These are phyloP conservation scores for Ambrosia artemisiifolia DNA, from an alignment of 129 eudicot genomes.

Conservation along the genomic window DNA sequence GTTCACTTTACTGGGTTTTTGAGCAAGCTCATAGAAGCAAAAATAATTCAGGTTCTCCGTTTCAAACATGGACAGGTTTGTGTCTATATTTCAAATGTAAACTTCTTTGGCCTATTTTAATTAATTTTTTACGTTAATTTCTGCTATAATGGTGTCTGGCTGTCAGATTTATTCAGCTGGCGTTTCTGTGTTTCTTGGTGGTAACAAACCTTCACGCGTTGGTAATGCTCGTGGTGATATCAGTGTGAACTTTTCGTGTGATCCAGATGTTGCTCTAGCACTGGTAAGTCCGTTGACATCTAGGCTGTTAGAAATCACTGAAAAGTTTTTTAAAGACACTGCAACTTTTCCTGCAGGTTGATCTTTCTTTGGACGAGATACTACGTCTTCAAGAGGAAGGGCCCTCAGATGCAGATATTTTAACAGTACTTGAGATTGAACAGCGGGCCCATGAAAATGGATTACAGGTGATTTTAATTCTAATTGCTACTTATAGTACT, in stretches of 20 bases:
- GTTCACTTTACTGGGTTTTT: conserved; percentile 66
- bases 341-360: conserved; percentile 51
- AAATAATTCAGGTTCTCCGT: conserved; percentile 79
- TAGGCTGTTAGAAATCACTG: not conserved
- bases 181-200: conserved; percentile 85
- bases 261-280: conserved; percentile 71
- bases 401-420: conserved; percentile 80
- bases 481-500: not conserved
- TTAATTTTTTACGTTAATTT: not conserved
- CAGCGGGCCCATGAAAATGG: conserved; percentile 98
- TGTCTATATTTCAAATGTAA: conserved; percentile 14
- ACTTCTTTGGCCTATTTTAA: not conserved
- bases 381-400: conserved; percentile 89
- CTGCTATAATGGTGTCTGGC: conserved; percentile 17
- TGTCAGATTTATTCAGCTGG: conserved; percentile 82
- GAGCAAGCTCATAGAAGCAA: conserved; percentile 89
- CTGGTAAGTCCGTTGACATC: conserved; percentile 44
- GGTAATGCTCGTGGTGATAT: conserved; percentile 87
- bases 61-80: conserved; percentile 95
- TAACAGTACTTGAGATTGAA: conserved; percentile 84
- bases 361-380: conserved; percentile 84
- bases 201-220: conserved; percentile 84
- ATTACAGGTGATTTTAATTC: conserved; percentile 57
- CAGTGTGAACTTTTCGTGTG: conserved; percentile 83
- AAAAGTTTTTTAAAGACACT: conserved; percentile 4